Evolutionary conservation across 306 rosid genomes (phyloP).

Genomic region (Cicer bijugum): DNA sequence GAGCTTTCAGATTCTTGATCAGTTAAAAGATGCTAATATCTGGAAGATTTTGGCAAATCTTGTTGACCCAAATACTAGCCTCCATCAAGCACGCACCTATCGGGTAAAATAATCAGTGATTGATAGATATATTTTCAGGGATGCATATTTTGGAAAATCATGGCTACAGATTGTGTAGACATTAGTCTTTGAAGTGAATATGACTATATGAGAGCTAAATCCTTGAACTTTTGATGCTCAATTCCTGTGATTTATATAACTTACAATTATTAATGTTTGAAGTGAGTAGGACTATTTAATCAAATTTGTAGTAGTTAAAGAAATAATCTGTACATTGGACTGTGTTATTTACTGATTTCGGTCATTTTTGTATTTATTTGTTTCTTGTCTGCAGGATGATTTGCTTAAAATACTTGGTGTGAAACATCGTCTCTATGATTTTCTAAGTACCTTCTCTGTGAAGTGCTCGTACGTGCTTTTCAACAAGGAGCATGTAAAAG

Average conservation of each 20-base stretch:
- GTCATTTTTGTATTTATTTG: slow-evolving; percentile 6
- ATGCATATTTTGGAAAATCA: slow-evolving; percentile 16
- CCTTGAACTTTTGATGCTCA: slow-evolving; percentile 27
- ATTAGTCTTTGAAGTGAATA: slow-evolving; percentile 35
- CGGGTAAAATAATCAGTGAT: slow-evolving; percentile 61
- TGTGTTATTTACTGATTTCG: slow-evolving; percentile 39
- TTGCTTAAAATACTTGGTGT: slow-evolving; percentile 87
- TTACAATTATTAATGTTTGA: neutral
- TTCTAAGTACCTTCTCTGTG: slow-evolving; percentile 70
- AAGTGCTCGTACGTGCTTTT: slow-evolving; percentile 89
- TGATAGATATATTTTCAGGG: slow-evolving; percentile 8
- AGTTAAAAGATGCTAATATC: slow-evolving; percentile 87
- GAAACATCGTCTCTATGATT: slow-evolving; percentile 85
- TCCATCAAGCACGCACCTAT: slow-evolving; percentile 66
- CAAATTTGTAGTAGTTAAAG: neutral
- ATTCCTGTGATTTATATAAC: slow-evolving; percentile 4
- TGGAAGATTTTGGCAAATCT: slow-evolving; percentile 90
- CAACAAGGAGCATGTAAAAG: slow-evolving; percentile 92
- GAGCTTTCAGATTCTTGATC: slow-evolving; percentile 83
- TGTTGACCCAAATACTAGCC: slow-evolving; percentile 80
- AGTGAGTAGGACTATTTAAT: no score
- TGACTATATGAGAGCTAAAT: neutral
- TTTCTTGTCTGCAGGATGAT: slow-evolving; percentile 67
- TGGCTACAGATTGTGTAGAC: slow-evolving; percentile 26
- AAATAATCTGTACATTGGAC: slow-evolving; percentile 38